These are phyloP conservation scores for Venturia effusa DNA, from an alignment of 2,329 filamentous ascomycete species.

Conservation along the genomic window DNA sequence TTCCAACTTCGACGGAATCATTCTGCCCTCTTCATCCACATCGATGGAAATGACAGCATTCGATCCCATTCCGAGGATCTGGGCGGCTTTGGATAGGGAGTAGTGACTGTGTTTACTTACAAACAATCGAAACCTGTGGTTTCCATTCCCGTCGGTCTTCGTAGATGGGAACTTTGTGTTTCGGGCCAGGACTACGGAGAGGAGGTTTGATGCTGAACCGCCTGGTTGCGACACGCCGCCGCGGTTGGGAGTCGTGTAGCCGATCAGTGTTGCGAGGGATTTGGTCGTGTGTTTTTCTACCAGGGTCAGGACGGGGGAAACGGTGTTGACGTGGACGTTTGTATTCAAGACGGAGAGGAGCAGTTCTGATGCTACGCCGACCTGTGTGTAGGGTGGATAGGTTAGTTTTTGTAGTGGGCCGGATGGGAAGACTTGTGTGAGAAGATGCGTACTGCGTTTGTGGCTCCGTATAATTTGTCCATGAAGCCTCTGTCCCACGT, in stretches of 20 bases:
- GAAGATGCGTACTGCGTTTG: conserved; percentile 54
- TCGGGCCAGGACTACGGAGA: conserved; percentile 75
- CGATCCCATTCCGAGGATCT: conserved; percentile 75
- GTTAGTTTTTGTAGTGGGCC: neutral
- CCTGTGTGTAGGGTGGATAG: conserved; percentile 29
- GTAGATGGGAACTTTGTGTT: conserved; percentile 75
- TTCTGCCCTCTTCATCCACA: conserved; percentile 61
- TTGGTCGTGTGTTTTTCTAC: conserved; percentile 76
- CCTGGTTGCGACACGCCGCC: conserved; percentile 71
- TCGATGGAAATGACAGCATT: conserved; percentile 62
- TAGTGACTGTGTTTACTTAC: conserved; percentile 89
- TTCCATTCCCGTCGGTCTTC: conserved; percentile 52
- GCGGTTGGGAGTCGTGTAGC: conserved; percentile 55
- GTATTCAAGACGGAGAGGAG: conserved; percentile 82
- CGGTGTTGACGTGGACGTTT: conserved; percentile 87
- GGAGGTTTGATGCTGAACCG: conserved; percentile 74
- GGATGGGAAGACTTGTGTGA: neutral
- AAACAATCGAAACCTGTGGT: conserved; percentile 64
- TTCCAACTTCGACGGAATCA: conserved; percentile 57
- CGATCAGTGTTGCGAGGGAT: conserved; percentile 65
- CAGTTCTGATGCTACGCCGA: conserved; percentile 76
- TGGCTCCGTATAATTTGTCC: conserved; percentile 89
- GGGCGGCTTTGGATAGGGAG: conserved; percentile 87
- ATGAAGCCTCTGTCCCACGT: conserved; percentile 98
- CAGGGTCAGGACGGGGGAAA: conserved; percentile 77